Percentiles rank a stretch among this genome's conserved stretches.
Evolutionary conservation across 495 filamentous ascomycete genomes (phyloP).

Genomic region (Annulohypoxylon maeteangense): DNA sequence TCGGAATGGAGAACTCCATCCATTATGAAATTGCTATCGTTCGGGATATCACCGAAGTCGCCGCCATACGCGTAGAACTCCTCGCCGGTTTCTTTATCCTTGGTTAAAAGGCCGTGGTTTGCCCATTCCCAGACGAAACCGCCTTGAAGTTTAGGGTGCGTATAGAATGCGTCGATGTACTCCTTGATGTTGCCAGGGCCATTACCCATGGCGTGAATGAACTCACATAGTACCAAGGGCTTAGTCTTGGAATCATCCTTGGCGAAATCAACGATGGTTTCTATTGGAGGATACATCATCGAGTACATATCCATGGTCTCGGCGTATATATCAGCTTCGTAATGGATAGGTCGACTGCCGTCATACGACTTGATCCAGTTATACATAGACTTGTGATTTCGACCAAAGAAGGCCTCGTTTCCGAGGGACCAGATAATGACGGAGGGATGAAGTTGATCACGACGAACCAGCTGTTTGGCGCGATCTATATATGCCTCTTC

Average conservation of each 20-base stretch:
- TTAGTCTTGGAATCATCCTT: constrained; percentile 58
- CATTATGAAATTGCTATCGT: constrained; percentile 73
- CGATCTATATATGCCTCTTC: constrained; percentile 72
- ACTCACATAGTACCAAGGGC: constrained; percentile 75
- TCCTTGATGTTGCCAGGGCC: constrained; percentile 74
- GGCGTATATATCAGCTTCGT: constrained; percentile 70
- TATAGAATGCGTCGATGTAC: constrained; percentile 69
- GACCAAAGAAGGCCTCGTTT: constrained; percentile 75
- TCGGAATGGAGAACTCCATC: constrained; percentile 70
- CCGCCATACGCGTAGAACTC: constrained; percentile 73
- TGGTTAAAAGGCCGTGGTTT: constrained; percentile 71
- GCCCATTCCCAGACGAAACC: constrained; percentile 82
- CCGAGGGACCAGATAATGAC: constrained; percentile 78
- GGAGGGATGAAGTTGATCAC: constrained; percentile 73
- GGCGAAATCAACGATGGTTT: constrained; percentile 60
- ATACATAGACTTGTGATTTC: constrained; percentile 72
- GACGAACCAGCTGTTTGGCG: constrained; percentile 67
- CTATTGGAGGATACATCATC: constrained; percentile 71
- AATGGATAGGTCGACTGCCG: constrained; percentile 69
- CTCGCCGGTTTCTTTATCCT: constrained; percentile 58
- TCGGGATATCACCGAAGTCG: constrained; percentile 73
- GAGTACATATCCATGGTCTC: constrained; percentile 71
- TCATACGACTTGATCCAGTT: constrained; percentile 67
- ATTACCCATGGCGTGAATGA: constrained; percentile 78
- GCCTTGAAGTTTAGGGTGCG: constrained; percentile 68